Evolutionary conservation across 805 yeast species (phyloP), one percentile per base, ranked within the genome.

Genomic region (Candida sonorensis): DNA sequence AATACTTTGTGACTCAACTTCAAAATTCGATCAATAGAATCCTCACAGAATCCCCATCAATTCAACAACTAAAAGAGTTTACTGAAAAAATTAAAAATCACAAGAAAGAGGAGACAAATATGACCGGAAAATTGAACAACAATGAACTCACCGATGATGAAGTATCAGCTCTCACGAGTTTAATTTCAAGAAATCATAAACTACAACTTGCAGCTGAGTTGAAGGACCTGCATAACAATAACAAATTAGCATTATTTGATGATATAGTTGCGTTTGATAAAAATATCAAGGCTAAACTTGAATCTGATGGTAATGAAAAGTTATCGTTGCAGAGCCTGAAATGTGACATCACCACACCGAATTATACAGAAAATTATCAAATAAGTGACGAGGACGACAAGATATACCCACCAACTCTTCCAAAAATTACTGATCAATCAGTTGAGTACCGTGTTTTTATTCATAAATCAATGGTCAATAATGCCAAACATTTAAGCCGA

Each of bases 361-460:
- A n/a, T n/a, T n/a, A n/a, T n/a, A n/a, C n/a, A n/a, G n/a, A n/a
- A n/a, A n/a, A n/a, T n/a, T n/a, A n/a, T n/a, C n/a, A n/a, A n/a
- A n/a, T n/a, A n/a, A n/a, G n/a, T n/a, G n/a, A n/a, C n/a, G 13
- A 8, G 11, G 10, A 10, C 9, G 16, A 8, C 7, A 13, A 18
- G n/a, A 23, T 9, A 6, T 74, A 71, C 64, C 75, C 81, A 1
- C 97, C 96, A 1, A 65, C 64, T 9, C 55, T 87, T 12, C 97
- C 97, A 1, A 56, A 54, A 19, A 82, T 90, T 25, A 55, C 64
- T 6, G 72, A 80, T 48, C 69, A 72, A 1, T 64, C 64, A 3
- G 67, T 87, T 9, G 64, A 68, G 40, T 75, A 77, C 6, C 69
- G 81, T 31, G 95, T 86, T 0, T 90, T 88, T 50, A 73, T 80